Base-by-base conservation (phyloP, 1,284 basidiomycete genomes). In the Schizophyllum commune region DNA sequence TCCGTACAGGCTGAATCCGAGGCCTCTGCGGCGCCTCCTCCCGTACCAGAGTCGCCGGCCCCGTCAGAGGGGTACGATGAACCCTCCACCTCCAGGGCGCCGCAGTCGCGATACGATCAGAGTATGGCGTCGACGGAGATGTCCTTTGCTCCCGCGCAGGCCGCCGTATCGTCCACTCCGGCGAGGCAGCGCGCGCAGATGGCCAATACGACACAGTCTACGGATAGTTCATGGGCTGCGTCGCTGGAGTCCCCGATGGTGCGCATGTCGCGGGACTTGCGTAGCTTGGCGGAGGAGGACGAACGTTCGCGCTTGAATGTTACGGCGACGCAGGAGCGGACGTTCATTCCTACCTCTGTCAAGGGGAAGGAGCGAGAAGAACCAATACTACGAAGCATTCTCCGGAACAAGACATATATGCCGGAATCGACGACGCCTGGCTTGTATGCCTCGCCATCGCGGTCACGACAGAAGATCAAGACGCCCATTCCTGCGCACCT, bases 241-340 rank as follows among this genome's bases (percentile, higher is more conserved):
- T 86, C 88, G 2, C 70, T 92, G 55, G 89, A 91, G 68, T 88
- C 87, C 0, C 91, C 93, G 7, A 83, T 94, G 57, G 82, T 88
- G 54, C 82, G 85, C 27, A 76, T 93, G 60, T 88, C 88, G 64
- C 79, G 85, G 55, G 83, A 90, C 61, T 74, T 94, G 2, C 81
- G 82, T 62, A 82, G 83, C 21, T 78, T 91, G 56, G 75, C 79
- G 19, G 77, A 80, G 53, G 77, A 80, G 55, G 33, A 69, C 61
- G 39, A 55, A 13, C 53, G 27, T 15, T 21, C 53, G 15, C 53
- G 62, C 63, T 65, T 52, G 62, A 67, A 32, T 63, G 59, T 47
- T 66, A 70, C 6, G 65, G 69, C 8, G 66, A 73, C 56, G 70
- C 73, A 57, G 63, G 67, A 3, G 66, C 67, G 19, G 65, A 70